Base-by-base conservation (phyloP, 805 yeast genomes). In the Nakazawaea pomicola region DNA sequence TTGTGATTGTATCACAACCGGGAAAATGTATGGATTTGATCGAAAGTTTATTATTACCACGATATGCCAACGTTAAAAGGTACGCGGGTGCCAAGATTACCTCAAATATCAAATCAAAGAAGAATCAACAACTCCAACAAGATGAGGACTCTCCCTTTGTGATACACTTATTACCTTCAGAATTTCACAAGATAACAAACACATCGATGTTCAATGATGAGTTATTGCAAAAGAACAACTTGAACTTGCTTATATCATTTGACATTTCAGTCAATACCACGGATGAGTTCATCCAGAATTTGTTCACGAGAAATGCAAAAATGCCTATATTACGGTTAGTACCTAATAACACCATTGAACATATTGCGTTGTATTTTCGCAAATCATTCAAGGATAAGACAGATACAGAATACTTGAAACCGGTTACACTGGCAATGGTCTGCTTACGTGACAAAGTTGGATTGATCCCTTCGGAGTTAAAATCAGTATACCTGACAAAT, bases 381-480 rank as follows among this genome's bases (percentile, higher is more conserved):
- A 44, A 62, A 48, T 38, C 54, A 40, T 48, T 53, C 10, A 46
- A 50, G 28, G 46, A 52, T 15, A 53, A 64, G 62, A 50, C 59
- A 50, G 60, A 65, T 25, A 55, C 64, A 24, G 67, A 68, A 18
- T 75, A 76, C 49, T 64, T 88, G 33, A 81, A 77, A 47, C 79
- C 78, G 35, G 78, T 83, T 8, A 78, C 90, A 1, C 86, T 95
- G 1, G 88, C 95, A 1, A 72, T 83, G 15, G 95, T 89, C 3
- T 86, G 89, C 23, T 60, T 88, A 38, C 65, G 96, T 51, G 95
- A 84, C 48, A 71, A 80, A 45, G 88, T 83, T 11, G 98, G 98
- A 6, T 74, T 74, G 36, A 58, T 91, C 33, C 93, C 96, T 2
- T 82, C 88, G 0, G 93, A 81, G 52, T 58, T 88, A 36, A 70